A percentile compares a stretch with the other conserved stretches of the same genome.
These are phyloP conservation scores for Aspergillus novofumigatus DNA, from an alignment of 2,329 filamentous ascomycete genomes.

Conservation along the genomic window DNA sequence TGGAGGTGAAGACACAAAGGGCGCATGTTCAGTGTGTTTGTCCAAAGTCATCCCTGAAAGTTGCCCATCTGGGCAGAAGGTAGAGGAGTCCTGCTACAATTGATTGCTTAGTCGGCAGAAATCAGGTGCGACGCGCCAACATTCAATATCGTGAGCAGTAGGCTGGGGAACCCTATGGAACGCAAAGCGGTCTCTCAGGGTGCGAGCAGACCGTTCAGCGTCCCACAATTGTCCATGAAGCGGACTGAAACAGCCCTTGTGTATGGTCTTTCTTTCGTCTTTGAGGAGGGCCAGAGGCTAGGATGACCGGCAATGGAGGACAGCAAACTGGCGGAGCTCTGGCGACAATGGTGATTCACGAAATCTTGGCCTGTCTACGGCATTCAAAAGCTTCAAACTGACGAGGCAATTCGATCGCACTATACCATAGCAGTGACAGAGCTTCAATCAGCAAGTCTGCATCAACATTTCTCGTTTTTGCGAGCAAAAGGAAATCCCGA, in stretches of 20 bases:
- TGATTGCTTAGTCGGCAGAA: conserved; percentile 11
- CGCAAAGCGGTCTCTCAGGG: conserved; percentile 49
- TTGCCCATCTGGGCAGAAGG: conserved; percentile 26
- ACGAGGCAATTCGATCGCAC: neutral
- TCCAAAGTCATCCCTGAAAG: conserved; percentile 35
- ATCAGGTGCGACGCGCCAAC: conserved; percentile 2
- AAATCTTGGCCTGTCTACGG: neutral
- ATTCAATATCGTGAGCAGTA: conserved; percentile 13
- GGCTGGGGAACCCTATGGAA: conserved; percentile 49
- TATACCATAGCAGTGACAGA: neutral
- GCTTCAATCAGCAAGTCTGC: neutral
- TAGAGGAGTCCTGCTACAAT: conserved; percentile 11
- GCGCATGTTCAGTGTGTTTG: conserved; percentile 39
- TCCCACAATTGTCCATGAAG: conserved; percentile 47
- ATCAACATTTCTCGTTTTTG: neutral
- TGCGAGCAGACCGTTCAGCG: conserved; percentile 47
- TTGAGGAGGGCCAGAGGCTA: neutral
- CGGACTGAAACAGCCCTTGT: conserved; percentile 15
- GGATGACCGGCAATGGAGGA: neutral
- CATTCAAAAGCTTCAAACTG: neutral
- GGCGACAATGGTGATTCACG: neutral
- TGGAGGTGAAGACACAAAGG: conserved; percentile 30
- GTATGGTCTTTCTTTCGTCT: neutral
- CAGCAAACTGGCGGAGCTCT: neutral
- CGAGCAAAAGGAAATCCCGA: neutral